phyloP scores from a whole-genome alignment of 495 filamentous ascomycete genomes.

The Xylaria castorea region DNA sequence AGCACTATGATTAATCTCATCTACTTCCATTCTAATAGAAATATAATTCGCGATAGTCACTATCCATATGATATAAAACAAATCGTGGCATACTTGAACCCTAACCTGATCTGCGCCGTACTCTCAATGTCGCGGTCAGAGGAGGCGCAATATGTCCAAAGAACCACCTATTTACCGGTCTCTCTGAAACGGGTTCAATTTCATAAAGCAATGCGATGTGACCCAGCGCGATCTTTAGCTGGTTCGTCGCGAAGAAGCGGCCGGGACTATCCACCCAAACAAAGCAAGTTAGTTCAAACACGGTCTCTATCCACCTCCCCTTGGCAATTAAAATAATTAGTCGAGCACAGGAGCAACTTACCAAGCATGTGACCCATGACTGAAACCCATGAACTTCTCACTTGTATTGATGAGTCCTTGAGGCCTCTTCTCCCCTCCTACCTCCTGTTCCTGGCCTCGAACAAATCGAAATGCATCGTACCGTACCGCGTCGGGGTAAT shows the following conservation, averaged over 20 bases:
- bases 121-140: conserved; percentile 37
- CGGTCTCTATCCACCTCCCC: conserved; percentile 23
- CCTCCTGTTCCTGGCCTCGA: conserved; percentile 22
- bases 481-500: conserved; percentile 42
- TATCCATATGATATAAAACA: neutral
- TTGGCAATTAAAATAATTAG: neutral
- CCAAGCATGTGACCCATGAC: conserved; percentile 51
- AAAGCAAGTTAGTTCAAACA: neutral
- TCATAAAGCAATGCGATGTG: conserved; percentile 51
- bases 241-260: conserved; percentile 51
- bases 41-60: neutral
- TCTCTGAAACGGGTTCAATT: conserved; percentile 40
- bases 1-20: conserved; percentile 19
- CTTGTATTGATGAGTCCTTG: conserved; percentile 43
- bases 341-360: conserved; percentile 27
- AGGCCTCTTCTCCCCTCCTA: conserved; percentile 15
- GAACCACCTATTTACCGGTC: conserved; percentile 42
- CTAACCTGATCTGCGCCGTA: conserved; percentile 31
- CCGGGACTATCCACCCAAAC: conserved; percentile 37
- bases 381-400: conserved; percentile 46
- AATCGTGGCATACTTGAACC: neutral
- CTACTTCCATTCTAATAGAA: neutral
- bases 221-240: conserved; percentile 51
- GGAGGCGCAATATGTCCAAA: conserved; percentile 45
- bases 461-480: conserved; percentile 52